phyloP scores from a whole-genome alignment of 108 stramenopile species.

The Stephanodiscus triporus region DNA sequence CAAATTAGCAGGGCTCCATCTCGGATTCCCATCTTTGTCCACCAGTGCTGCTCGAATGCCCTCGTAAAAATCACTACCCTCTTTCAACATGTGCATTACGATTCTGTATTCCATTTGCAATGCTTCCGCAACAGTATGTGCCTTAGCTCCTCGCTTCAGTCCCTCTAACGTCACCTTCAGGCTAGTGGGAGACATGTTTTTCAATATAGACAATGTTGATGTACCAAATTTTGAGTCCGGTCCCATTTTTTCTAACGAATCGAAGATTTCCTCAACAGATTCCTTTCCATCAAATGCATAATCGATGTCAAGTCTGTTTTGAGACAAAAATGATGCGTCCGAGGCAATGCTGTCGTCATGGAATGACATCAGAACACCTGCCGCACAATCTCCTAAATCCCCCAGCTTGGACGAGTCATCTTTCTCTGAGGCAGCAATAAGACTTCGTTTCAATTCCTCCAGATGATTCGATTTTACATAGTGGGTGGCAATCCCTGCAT shows the following conservation, averaged over 20 bases:
- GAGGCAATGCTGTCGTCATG: conserved; percentile 54
- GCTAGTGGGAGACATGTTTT: conserved; percentile 81
- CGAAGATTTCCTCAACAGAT: conserved; percentile 61
- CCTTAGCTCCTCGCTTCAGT: conserved; percentile 59
- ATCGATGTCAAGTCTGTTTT: conserved; percentile 59
- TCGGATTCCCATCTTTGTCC: conserved; percentile 88
- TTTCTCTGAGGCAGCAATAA: conserved; percentile 53
- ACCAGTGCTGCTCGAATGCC: conserved; percentile 96
- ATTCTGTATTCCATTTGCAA: conserved; percentile 89
- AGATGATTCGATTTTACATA: conserved; percentile 78
- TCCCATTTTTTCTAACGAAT: conserved; percentile 48
- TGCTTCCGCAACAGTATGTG: conserved; percentile 55
- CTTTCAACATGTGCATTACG: conserved; percentile 60
- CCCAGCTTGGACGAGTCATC: conserved; percentile 17
- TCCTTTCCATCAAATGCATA: conserved; percentile 55
- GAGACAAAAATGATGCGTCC: conserved; percentile 50
- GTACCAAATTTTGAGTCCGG: conserved; percentile 57
- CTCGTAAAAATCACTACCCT: conserved; percentile 90
- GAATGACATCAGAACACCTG: conserved; percentile 55
- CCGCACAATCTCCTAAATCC: conserved; percentile 35
- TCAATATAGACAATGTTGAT: conserved; percentile 62
- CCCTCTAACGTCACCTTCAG: conserved; percentile 81
- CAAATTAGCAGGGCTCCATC: conserved; percentile 75
- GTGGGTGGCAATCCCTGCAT: conserved; percentile 95
- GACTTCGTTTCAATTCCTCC: conserved; percentile 55